Percentiles rank a stretch among this genome's conserved stretches.
These are phyloP conservation scores for Urtica urens DNA, from an alignment of 306 rosid species.

Conservation along the genomic window DNA sequence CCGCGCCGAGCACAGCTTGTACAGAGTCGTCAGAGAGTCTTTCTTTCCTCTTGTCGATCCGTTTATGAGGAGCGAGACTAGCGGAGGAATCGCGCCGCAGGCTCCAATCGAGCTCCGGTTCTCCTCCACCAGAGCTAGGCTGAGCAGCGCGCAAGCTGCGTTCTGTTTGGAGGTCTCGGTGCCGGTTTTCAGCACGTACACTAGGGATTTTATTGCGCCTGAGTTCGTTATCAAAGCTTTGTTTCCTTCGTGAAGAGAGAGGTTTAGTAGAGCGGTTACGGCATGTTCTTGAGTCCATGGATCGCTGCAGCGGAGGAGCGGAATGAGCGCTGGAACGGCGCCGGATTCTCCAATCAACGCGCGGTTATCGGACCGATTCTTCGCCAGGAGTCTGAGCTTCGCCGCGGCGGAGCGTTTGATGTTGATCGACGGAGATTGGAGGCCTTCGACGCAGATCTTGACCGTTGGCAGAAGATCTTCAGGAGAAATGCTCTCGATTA, in stretches of 20 bases:
- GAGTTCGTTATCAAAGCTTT: constrained; percentile 58
- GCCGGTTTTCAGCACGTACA: constrained; percentile 82
- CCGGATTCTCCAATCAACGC: constrained; percentile 83
- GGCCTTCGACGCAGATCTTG: constrained; percentile 80
- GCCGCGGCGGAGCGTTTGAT: constrained; percentile 95
- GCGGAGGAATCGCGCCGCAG: constrained; percentile 76
- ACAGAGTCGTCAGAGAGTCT: constrained; percentile 75
- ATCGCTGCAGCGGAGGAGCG: constrained; percentile 84
- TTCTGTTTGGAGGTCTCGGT: constrained; percentile 86
- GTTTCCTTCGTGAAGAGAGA: constrained; percentile 72
- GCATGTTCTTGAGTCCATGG: constrained; percentile 97
- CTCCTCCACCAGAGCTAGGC: constrained; percentile 72
- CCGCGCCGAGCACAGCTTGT: constrained; percentile 73
- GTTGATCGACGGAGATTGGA: constrained; percentile 56
- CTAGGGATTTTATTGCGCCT: constrained; percentile 74
- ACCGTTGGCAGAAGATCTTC: constrained; percentile 99
- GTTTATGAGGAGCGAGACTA: constrained; percentile 57
- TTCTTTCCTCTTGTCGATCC: constrained; percentile 80
- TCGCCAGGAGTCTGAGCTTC: constrained; percentile 75
- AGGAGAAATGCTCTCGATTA: constrained; percentile 92
- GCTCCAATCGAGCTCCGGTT: constrained; percentile 82
- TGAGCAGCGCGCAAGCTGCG: constrained; percentile 86
- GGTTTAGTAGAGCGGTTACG: constrained; percentile 73
- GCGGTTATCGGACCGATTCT: constrained; percentile 78
- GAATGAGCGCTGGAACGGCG: constrained; percentile 70